Evolutionary conservation across 2,329 filamentous ascomycete species (phyloP).

Genomic region (Trichoderma gracile): DNA sequence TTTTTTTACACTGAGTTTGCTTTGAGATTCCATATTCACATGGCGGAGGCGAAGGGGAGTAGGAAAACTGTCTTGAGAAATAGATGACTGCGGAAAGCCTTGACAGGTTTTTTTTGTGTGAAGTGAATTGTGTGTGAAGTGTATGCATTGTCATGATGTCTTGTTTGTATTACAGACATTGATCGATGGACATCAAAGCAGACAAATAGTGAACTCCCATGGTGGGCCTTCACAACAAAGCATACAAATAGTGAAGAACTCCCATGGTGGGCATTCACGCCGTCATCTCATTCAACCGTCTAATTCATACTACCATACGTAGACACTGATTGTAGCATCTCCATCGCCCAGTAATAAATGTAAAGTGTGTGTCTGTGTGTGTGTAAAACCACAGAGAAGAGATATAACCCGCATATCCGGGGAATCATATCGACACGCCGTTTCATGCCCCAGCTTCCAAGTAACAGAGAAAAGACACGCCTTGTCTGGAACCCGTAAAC

Average conservation of each 20-base stretch:
- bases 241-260: no score
- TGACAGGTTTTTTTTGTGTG: neutral
- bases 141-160: no score
- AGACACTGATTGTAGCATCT: neutral
- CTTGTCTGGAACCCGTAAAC: no score
- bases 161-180: neutral
- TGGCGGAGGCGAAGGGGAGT: conserved; percentile 25
- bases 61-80: conserved; percentile 20
- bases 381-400: neutral
- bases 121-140: no score
- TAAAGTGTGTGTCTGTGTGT: neutral
- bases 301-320: neutral
- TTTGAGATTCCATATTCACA: conserved; percentile 9
- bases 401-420: conserved; percentile 4
- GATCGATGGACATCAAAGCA: neutral
- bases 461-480: neutral
- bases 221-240: conserved; percentile 3
- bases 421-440: conserved; percentile 9
- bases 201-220: no score
- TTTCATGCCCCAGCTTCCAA: conserved; percentile 8
- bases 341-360: neutral
- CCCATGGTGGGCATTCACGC: neutral
- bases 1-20: neutral
- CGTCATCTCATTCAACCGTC: neutral
- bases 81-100: conserved; percentile 10